Evolutionary conservation across 345 rosid genomes (phyloP).

Genomic region (Boechera retrofracta): DNA sequence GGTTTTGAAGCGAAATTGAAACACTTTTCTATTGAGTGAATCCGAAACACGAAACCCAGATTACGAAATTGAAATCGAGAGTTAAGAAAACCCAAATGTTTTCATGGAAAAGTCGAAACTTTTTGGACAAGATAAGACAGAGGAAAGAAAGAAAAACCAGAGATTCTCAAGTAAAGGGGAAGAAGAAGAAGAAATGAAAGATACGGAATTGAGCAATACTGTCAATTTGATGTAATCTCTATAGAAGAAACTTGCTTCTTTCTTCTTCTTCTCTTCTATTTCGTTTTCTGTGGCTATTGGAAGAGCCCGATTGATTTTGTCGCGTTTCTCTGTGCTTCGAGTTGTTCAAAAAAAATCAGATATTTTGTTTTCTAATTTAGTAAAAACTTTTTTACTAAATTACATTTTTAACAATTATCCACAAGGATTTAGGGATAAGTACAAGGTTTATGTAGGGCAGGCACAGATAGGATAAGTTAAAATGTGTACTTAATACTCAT

Average conservation of each 20-base stretch:
- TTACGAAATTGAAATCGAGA: background rate
- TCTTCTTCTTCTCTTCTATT: conserved; percentile 22
- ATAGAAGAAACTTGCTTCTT: conserved; percentile 13
- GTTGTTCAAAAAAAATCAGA: background rate
- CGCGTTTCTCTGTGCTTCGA: background rate
- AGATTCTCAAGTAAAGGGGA: background rate
- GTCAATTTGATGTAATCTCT: conserved; percentile 34
- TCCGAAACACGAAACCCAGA: conserved; percentile 17
- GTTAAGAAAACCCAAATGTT: conserved; percentile 18
- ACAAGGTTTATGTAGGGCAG: conserved; percentile 7
- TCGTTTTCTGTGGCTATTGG: conserved; percentile 41
- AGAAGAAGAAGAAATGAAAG: conserved; percentile 1
- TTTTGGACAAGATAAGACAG: background rate
- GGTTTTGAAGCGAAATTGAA: conserved; percentile 33
- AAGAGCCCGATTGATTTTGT: conserved; percentile 25
- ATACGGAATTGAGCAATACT: conserved; percentile 8
- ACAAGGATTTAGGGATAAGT: conserved; percentile 19
- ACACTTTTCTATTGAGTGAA: conserved; percentile 16
- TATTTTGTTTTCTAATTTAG: background rate
- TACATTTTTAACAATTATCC: background rate
- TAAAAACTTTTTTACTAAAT: background rate
- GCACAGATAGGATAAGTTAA: background rate
- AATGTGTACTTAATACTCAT: background rate
- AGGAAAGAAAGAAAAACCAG: background rate
- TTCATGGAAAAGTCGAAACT: background rate